Conservation (phyloP, 1,139 yeast genomes). For the Debaryomyces sp. region DNA sequence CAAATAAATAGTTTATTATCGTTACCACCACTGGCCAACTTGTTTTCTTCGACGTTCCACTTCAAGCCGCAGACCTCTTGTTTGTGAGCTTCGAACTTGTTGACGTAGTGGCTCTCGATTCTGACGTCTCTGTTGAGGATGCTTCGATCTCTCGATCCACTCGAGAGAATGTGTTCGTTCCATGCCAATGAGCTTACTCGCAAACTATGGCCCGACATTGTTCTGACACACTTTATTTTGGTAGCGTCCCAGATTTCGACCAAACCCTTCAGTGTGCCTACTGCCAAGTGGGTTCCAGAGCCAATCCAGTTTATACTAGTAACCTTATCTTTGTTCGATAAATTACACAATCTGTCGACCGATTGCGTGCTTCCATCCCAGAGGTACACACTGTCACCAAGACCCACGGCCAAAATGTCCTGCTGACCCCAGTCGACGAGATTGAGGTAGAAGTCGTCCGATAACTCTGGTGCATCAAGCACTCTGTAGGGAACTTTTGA, state of each 20-base stretch:
- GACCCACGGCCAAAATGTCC: slow-evolving; percentile 86
- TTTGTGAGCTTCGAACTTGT: slow-evolving; percentile 71
- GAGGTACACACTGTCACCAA: slow-evolving; percentile 83
- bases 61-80: slow-evolving; percentile 96
- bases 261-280: slow-evolving; percentile 84
- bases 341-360: slow-evolving; percentile 78
- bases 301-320: slow-evolving; percentile 94
- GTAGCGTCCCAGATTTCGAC: slow-evolving; percentile 97
- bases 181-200: slow-evolving; percentile 90
- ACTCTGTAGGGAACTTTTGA: slow-evolving; percentile 90
- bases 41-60: slow-evolving; percentile 90
- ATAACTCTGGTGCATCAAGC: slow-evolving; percentile 92
- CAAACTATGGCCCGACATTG: slow-evolving; percentile 88
- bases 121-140: slow-evolving; percentile 92
- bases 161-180: slow-evolving; percentile 87
- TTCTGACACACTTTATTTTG: slow-evolving; percentile 78
- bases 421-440: slow-evolving; percentile 95
- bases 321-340: slow-evolving; percentile 63
- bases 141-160: slow-evolving; percentile 85
- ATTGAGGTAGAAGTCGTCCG: slow-evolving; percentile 91
- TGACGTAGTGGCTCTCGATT: slow-evolving; percentile 78
- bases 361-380: slow-evolving; percentile 91
- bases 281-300: slow-evolving; percentile 90
- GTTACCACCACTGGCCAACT: slow-evolving; percentile 91
- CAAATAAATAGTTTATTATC: slow-evolving; percentile 85